A percentile compares a stretch with the other conserved stretches of the same genome.
phyloP scores from a whole-genome alignment of 177 flowering plant genomes.

The Vitis hybrid region DNA sequence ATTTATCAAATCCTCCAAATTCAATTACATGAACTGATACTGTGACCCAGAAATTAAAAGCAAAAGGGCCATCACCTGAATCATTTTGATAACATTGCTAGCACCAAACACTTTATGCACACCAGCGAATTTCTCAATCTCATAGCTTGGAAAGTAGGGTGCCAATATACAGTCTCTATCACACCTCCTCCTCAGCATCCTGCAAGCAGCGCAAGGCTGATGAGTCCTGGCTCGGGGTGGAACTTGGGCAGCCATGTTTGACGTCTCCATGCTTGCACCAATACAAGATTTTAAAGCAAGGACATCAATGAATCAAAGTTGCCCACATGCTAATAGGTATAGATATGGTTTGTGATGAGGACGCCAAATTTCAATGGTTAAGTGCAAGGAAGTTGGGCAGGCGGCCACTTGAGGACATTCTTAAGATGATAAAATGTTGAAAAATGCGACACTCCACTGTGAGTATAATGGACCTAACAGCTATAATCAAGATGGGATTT shows the following conservation, averaged over 20 bases:
- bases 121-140: slow-evolving; percentile 26
- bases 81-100: slow-evolving; percentile 42
- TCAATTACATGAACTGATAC: too few relatives aligned
- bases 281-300: not conserved
- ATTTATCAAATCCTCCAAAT: not conserved
- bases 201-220: slow-evolving; percentile 37
- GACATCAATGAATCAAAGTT: not conserved
- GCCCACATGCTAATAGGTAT: not conserved
- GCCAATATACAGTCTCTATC: slow-evolving; percentile 25
- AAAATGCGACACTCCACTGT: slow-evolving; percentile 7
- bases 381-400: slow-evolving; percentile 25
- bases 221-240: not conserved
- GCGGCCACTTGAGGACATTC: slow-evolving; percentile 26
- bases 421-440: slow-evolving; percentile 9
- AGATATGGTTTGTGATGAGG: slow-evolving; percentile 5
- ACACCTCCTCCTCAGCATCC: slow-evolving; percentile 37
- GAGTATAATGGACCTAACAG: slow-evolving; percentile 16
- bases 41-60: too few relatives aligned
- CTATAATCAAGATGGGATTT: not conserved
- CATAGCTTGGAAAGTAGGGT: slow-evolving; percentile 30
- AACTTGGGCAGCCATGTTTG: slow-evolving; percentile 13
- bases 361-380: slow-evolving; percentile 16
- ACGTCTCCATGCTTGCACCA: not conserved
- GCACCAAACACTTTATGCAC: slow-evolving; percentile 44
- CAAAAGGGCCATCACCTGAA: slow-evolving; percentile 23